These are phyloP conservation scores for Botrytis tulipae DNA, from an alignment of 2,329 filamentous ascomycete genomes.

Conservation along the genomic window DNA sequence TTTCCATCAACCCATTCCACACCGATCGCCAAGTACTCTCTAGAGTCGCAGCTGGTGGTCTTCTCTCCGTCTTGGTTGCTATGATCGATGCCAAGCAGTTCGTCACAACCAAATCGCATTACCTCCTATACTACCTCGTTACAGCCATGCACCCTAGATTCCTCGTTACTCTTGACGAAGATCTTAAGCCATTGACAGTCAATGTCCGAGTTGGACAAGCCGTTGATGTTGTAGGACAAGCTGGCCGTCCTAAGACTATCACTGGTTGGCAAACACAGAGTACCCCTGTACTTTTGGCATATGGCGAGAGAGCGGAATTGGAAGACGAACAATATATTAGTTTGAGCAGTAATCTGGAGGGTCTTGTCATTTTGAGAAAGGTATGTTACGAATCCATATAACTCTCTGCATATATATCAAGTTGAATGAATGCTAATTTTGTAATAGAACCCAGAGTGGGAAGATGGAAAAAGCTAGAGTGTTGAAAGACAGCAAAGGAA, in stretches of 20 bases:
- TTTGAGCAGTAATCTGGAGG: constrained; percentile 87
- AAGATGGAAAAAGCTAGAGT: constrained; percentile 45
- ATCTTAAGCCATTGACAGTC: constrained; percentile 88
- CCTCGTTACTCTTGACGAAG: constrained; percentile 92
- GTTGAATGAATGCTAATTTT: constrained; percentile 19
- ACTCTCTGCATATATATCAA: neutral
- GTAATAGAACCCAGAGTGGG: constrained; percentile 55
- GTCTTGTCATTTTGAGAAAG: constrained; percentile 94
- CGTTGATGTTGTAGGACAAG: constrained; percentile 96
- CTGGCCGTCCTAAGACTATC: constrained; percentile 96
- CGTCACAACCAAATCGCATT: constrained; percentile 68
- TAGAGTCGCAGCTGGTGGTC: constrained; percentile 81
- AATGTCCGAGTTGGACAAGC: constrained; percentile 97
- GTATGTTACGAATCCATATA: constrained; percentile 52
- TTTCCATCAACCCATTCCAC: constrained; percentile 98
- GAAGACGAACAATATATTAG: constrained; percentile 98
- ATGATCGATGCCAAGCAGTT: constrained; percentile 95
- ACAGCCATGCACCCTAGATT: constrained; percentile 97
- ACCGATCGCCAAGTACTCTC: constrained; percentile 96
- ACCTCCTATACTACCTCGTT: constrained; percentile 94
- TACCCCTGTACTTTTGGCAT: constrained; percentile 92
- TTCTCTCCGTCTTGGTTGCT: constrained; percentile 85
- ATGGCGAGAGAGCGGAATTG: constrained; percentile 92
- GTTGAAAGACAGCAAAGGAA: constrained; percentile 26
- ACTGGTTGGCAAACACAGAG: constrained; percentile 99